Base-by-base conservation (phyloP, 148 eudicot genomes). In the Talinum fruticosum region DNA sequence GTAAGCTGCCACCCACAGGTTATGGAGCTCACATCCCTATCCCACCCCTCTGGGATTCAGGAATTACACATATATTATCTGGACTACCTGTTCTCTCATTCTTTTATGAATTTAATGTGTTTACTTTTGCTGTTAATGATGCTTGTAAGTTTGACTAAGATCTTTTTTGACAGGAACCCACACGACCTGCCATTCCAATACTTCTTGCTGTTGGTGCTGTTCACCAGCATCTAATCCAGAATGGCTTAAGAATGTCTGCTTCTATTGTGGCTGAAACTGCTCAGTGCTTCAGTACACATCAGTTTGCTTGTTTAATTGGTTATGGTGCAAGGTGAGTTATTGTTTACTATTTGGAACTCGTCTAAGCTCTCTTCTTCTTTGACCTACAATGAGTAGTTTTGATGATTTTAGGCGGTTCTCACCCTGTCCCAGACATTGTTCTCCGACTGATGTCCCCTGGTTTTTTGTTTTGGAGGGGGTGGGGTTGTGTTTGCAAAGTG, bases 141-240 rank as follows among this genome's bases (percentile, higher is more conserved):
- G 4, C 36, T 72, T 53, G 28, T 59, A 21, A 29, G 49, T 23
- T 61, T 68, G 36, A 41, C 69, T 19, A 47, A 34, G 74, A 21
- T 59, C 44, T 69, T 65, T 75, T 30, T 73, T 67, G 34, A 69
- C 5, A 96, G 99, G 95, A 89, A 79, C 85, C 99, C 78, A 96
- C 99, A 78, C 93, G 90, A 78, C 99, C 99, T 77, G 98, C 99
- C 74, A 88, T 96, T 71, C 99, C 99, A 4, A 89, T 96, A 86
- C 98, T 96, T 79, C 97, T 96, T 83, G 99, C 99, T 78, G 98
- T 96, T 71, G 99, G 99, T 76, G 99, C 99, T 78, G 98, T 96
- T 81, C 99, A 96, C 80, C 99, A 96, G 82, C 98, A 96, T 86
- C 88, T 96, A 51, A 96, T 96, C 80, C 97, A 93, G 82, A 96